Conservation (phyloP, 1,139 yeast species). For the Saccharomyces hybrid region DNA sequence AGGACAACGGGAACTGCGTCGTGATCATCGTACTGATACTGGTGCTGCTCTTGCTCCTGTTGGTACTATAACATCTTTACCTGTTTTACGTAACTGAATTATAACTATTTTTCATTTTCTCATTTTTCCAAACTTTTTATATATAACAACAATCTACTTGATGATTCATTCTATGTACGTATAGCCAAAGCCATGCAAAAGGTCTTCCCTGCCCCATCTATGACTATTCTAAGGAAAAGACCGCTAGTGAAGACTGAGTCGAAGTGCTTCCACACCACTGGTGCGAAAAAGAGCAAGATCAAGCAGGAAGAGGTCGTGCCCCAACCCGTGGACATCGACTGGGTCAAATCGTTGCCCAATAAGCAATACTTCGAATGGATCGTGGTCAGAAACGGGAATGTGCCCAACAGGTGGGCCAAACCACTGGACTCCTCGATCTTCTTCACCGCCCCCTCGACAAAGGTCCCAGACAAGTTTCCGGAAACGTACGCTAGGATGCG, state of each 20-base stretch:
- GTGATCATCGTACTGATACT: conserved; percentile 21
- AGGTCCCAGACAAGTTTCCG: conserved; percentile 43
- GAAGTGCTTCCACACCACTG: not conserved
- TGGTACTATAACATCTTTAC: conserved; percentile 13
- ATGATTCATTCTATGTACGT: not conserved
- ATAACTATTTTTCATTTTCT: not conserved
- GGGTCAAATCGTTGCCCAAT: conserved; percentile 24
- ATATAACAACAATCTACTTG: not conserved
- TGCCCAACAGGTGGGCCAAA: conserved; percentile 19
- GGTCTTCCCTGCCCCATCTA: not conserved
- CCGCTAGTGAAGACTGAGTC: not conserved
- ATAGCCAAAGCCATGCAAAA: not conserved
- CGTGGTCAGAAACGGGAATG: conserved; percentile 21
- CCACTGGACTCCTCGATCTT: conserved; percentile 13
- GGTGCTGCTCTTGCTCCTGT: conserved; percentile 21
- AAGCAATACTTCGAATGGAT: conserved; percentile 26
- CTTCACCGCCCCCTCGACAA: conserved; percentile 2
- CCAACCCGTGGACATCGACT: conserved; percentile 17
- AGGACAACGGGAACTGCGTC: conserved; percentile 29
- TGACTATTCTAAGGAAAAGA: not conserved
- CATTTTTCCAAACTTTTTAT: not conserved
- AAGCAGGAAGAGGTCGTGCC: conserved; percentile 3
- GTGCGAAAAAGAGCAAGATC: not conserved
- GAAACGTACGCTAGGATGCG: conserved; percentile 56
- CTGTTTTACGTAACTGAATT: not conserved